Evolutionary conservation across 208 protist genomes (phyloP).

Genomic region (Phytomonas sp.): DNA sequence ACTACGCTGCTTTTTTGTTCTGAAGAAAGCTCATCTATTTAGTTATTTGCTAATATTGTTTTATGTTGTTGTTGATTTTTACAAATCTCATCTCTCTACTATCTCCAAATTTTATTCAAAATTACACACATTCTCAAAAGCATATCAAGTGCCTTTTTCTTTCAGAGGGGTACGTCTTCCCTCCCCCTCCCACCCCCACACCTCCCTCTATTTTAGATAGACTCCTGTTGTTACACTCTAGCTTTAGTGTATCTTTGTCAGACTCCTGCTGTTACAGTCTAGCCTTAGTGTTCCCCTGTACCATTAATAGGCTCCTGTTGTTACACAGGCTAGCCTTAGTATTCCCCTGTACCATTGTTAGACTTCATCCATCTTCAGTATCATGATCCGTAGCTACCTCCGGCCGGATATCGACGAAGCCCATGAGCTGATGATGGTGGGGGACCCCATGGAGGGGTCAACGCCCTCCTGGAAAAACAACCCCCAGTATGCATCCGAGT

Average conservation of each 20-base stretch:
- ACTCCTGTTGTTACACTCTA: no score
- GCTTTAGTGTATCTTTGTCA: no score
- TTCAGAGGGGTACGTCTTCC: not conserved
- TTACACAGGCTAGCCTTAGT: no score
- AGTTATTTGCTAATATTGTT: not conserved
- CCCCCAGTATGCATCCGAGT: no score
- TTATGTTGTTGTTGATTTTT: constrained; percentile 12
- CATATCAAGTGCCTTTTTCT: not conserved
- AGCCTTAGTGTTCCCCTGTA: no score
- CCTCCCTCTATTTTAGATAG: no score
- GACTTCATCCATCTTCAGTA: no score
- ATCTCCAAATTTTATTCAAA: not conserved
- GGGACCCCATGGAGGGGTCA: constrained; percentile 10
- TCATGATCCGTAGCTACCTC: constrained; percentile 57
- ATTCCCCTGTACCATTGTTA: no score
- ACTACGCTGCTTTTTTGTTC: constrained; percentile 13
- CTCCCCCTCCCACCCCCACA: no score
- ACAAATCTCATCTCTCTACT: not conserved
- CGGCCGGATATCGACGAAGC: constrained; percentile 19
- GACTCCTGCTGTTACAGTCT: no score
- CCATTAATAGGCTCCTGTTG: no score
- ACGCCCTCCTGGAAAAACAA: constrained; percentile 8
- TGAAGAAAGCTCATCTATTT: not conserved
- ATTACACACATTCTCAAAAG: not conserved
- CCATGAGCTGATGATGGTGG: not conserved